Base-by-base conservation (phyloP, 1,139 yeast genomes). In the Yamadazyma aaseri region DNA sequence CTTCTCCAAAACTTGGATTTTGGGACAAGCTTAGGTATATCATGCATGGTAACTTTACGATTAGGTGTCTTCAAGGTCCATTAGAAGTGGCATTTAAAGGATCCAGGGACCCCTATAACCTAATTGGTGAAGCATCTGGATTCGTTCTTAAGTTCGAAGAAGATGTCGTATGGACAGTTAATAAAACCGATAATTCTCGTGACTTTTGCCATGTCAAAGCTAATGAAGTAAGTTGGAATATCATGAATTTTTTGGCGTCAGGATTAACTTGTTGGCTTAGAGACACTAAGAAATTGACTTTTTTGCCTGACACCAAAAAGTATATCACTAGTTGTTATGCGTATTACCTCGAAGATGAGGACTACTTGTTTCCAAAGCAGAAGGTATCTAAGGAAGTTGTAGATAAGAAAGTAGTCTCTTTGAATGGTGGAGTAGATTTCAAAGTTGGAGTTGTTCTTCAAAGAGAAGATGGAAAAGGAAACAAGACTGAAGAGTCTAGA, bases 231-330 rank as follows among this genome's bases (percentile, higher is more conserved):
- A 49, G 60, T 5, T 71, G 70, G 68, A 67, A 67, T 39, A 64
- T 83, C 39, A 86, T 89, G 2, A 81, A 82, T 45, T 80, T 76
- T 49, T 56, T 80, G 35, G 73, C 79, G 0, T 66, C 72, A 6
- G 81, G 83, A 0, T 56, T 83, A 27, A 58, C 77, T 1, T 65
- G 76, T 8, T 83, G 90, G 90, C 72, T 76, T 5, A 68, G 80
- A 35, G 71, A 70, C 3, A 65, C 76, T 18, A 43, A 58, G 0
- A 54, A 66, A 17, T 49, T 71, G 1, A 59, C 76, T 0, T 71
- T 65, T 35, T 50, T 79, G 7, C 74, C 81, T 0, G 60, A 56
- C 13, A 62, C 68, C 1, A 50, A 70, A 1, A 60, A 66, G 25
- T 60, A 72, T 26, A 64, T 77, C 17, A 56, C 69, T 4, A 65